Percentiles rank a stretch among this genome's conserved stretches.
Conservation (phyloP, 2,329 filamentous ascomycete species). For the Paecilomyces variotii region DNA sequence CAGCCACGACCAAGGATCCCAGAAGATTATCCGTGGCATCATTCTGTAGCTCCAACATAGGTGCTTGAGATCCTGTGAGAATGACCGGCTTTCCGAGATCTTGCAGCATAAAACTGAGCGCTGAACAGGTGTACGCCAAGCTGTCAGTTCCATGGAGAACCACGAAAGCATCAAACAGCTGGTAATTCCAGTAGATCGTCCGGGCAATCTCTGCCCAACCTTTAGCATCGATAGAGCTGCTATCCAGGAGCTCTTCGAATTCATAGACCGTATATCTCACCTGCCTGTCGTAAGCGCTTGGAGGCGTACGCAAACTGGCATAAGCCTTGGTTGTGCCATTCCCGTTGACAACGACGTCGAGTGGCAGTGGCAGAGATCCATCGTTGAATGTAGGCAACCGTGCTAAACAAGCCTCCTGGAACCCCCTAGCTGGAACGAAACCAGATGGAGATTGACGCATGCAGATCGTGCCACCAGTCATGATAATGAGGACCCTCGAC, state of each 20-base stretch:
- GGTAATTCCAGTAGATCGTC: slow-evolving; percentile 76
- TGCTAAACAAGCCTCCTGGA: slow-evolving; percentile 73
- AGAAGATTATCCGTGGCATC: slow-evolving; percentile 88
- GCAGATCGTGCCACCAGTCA: slow-evolving; percentile 76
- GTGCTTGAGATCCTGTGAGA: slow-evolving; percentile 72
- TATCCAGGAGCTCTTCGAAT: slow-evolving; percentile 77
- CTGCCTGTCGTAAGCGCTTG: slow-evolving; percentile 70
- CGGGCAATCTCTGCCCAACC: slow-evolving; percentile 80
- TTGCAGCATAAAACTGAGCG: slow-evolving; percentile 86
- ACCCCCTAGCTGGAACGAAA: slow-evolving; percentile 70
- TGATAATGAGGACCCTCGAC: slow-evolving; percentile 78
- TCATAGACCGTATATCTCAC: slow-evolving; percentile 79
- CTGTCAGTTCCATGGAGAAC: slow-evolving; percentile 88
- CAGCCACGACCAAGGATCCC: slow-evolving; percentile 79
- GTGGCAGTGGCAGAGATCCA: slow-evolving; percentile 48
- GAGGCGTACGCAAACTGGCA: slow-evolving; percentile 67
- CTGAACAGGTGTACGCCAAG: slow-evolving; percentile 79
- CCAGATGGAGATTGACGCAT: slow-evolving; percentile 78
- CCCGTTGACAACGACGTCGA: slow-evolving; percentile 48
- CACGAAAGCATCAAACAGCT: slow-evolving; percentile 82
- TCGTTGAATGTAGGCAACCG: slow-evolving; percentile 83
- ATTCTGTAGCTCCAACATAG: slow-evolving; percentile 83
- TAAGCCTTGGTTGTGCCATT: slow-evolving; percentile 45
- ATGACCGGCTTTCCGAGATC: slow-evolving; percentile 88
- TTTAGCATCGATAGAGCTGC: slow-evolving; percentile 76